These are phyloP conservation scores for Dothideomycetidae sp. DNA, from an alignment of 2,329 filamentous ascomycete genomes.

Conservation along the genomic window DNA sequence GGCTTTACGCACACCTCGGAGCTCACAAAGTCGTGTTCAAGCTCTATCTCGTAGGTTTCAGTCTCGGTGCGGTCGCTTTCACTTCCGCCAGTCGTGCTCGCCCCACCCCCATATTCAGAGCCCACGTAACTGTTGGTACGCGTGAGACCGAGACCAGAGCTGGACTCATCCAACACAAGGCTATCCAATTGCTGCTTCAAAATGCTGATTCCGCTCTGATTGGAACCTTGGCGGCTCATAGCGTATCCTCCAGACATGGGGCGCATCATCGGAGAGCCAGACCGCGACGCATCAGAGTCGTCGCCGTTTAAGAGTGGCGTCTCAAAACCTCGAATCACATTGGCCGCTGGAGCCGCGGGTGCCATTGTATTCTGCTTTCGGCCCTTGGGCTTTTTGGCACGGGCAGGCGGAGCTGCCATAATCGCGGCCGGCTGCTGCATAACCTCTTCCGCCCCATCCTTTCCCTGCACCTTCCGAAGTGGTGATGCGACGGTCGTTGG, in stretches of 20 bases:
- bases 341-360: constrained; percentile 25
- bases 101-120: constrained; percentile 30
- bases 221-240: constrained; percentile 7
- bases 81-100: constrained; percentile 40
- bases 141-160: constrained; percentile 36
- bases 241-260: constrained; percentile 7
- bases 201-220: constrained; percentile 58
- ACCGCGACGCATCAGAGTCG: constrained; percentile 37
- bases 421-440: constrained; percentile 14
- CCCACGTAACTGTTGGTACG: constrained; percentile 20
- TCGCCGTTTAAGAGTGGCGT: constrained; percentile 39
- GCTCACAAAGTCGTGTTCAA: constrained; percentile 76
- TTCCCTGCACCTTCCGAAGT: constrained; percentile 16
- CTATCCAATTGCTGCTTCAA: constrained; percentile 70
- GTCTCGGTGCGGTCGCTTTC: constrained; percentile 58
- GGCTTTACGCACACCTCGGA: constrained; percentile 31
- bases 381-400: constrained; percentile 23
- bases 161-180: constrained; percentile 50
- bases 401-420: constrained; percentile 21
- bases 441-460: constrained; percentile 9
- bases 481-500: constrained; percentile 21
- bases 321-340: constrained; percentile 35
- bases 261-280: constrained; percentile 20
- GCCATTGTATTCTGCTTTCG: constrained; percentile 24
- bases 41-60: constrained; percentile 70